phyloP scores from a whole-genome alignment of 2,329 filamentous ascomycete species.

The Penicillium sclerotigenum region DNA sequence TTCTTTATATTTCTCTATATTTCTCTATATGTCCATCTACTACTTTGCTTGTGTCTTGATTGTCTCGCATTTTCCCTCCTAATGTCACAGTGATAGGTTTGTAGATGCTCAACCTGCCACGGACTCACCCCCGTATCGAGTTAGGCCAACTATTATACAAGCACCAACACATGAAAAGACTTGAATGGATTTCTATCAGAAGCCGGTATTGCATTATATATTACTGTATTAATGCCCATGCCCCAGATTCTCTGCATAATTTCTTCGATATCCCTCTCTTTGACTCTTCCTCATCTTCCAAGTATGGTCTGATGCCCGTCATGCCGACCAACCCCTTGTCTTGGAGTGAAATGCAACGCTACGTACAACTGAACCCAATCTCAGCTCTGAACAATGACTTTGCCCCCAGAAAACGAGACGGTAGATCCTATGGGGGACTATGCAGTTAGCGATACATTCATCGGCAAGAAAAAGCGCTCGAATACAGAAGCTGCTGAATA shows the following conservation, averaged over 20 bases:
- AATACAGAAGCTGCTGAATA: conserved; percentile 32
- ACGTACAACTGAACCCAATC: not conserved
- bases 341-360: conserved; percentile 1
- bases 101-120: not conserved
- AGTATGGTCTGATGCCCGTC: conserved; percentile 5
- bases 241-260: not conserved
- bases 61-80: not conserved
- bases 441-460: conserved; percentile 14
- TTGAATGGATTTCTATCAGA: not conserved
- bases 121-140: not conserved
- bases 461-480: conserved; percentile 29
- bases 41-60: not conserved
- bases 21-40: no score
- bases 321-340: not conserved
- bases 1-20: not conserved
- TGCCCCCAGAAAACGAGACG: conserved; percentile 5
- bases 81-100: not conserved
- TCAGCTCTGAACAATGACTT: not conserved
- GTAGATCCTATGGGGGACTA: conserved; percentile 7
- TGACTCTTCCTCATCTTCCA: not conserved
- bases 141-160: not conserved
- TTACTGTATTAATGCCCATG: not conserved
- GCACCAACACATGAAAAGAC: not conserved
- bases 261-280: not conserved
- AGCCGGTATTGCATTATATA: not conserved